These are phyloP conservation scores for Albatrellus ellisii DNA, from an alignment of 768 basidiomycete genomes.

Conservation along the genomic window DNA sequence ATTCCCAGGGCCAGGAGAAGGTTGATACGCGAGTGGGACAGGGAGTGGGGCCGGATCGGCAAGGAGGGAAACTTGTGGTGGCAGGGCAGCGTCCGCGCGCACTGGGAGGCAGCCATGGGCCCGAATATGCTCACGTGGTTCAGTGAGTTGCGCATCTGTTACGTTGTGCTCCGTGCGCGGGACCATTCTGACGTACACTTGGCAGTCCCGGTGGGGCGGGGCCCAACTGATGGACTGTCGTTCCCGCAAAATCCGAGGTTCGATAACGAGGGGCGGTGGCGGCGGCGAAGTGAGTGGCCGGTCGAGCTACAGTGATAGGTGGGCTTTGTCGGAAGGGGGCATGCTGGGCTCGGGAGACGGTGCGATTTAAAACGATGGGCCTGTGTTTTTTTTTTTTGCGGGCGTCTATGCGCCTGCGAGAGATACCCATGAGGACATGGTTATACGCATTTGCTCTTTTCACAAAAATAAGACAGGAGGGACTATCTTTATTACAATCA, in stretches of 20 bases:
- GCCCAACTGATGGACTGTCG: slow-evolving; percentile 41
- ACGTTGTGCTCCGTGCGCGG: background rate
- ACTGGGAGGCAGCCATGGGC: slow-evolving; percentile 85
- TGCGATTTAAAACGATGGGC: no score
- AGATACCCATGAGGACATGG: no score
- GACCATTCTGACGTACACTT: background rate
- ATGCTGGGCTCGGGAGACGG: no score
- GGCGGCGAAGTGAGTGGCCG: slow-evolving; percentile 60
- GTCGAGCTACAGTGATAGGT: slow-evolving; percentile 45
- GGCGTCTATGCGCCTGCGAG: no score
- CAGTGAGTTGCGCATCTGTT: slow-evolving; percentile 35
- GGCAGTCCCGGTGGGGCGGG: slow-evolving; percentile 37
- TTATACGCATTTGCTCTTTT: no score
- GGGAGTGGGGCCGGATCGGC: slow-evolving; percentile 67
- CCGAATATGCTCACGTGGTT: slow-evolving; percentile 56
- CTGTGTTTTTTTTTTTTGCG: no score
- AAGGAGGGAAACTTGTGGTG: slow-evolving; percentile 85
- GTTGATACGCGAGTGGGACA: slow-evolving; percentile 44
- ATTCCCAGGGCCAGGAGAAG: slow-evolving; percentile 34
- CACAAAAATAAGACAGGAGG: no score
- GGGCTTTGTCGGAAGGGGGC: no score
- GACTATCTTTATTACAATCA: no score
- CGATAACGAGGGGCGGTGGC: slow-evolving; percentile 53
- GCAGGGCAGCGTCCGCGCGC: slow-evolving; percentile 43
- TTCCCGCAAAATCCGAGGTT: slow-evolving; percentile 67